Conservation (phyloP, 352 stramenopile genomes). For the Aphanomyces invadans region DNA sequence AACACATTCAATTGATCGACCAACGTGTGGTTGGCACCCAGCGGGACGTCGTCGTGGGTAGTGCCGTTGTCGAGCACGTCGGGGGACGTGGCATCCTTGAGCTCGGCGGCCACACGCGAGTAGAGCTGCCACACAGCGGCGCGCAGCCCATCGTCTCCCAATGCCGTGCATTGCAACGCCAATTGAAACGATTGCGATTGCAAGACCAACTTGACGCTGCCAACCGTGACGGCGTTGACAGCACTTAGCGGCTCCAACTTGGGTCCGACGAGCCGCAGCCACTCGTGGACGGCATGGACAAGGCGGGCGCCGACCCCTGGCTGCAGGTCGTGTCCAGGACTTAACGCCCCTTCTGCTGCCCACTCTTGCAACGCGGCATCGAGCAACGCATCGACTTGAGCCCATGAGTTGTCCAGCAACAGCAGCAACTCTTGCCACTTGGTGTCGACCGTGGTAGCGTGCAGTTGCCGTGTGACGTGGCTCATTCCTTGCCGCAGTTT, state of each 20-base stretch:
- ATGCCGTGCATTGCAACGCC: conserved; percentile 2
- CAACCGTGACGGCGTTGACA: conserved; percentile 1
- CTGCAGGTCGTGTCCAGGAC: conserved; percentile 32
- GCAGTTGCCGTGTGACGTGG: neutral
- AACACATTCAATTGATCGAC: conserved; percentile 49
- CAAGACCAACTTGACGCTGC: conserved; percentile 55
- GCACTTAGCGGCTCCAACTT: conserved; percentile 44
- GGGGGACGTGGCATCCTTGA: too few species aligned
- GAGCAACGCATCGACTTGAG: conserved; percentile 46
- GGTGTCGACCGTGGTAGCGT: neutral
- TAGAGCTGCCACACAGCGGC: conserved; percentile 21
- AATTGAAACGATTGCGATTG: neutral
- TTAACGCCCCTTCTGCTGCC: conserved; percentile 47
- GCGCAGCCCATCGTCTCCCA: neutral
- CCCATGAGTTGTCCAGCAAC: conserved; percentile 42
- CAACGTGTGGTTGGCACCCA: neutral
- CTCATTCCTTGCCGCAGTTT: neutral
- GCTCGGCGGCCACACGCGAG: neutral
- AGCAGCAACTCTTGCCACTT: conserved; percentile 10
- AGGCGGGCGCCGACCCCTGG: conserved; percentile 52
- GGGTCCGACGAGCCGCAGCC: conserved; percentile 30
- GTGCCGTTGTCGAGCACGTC: conserved; percentile 44
- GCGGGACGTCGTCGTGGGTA: conserved; percentile 55
- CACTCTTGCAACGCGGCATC: conserved; percentile 49
- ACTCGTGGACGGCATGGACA: conserved; percentile 45